Base-by-base conservation (phyloP, 495 filamentous ascomycete genomes). In the Aspergillus haitiensis region DNA sequence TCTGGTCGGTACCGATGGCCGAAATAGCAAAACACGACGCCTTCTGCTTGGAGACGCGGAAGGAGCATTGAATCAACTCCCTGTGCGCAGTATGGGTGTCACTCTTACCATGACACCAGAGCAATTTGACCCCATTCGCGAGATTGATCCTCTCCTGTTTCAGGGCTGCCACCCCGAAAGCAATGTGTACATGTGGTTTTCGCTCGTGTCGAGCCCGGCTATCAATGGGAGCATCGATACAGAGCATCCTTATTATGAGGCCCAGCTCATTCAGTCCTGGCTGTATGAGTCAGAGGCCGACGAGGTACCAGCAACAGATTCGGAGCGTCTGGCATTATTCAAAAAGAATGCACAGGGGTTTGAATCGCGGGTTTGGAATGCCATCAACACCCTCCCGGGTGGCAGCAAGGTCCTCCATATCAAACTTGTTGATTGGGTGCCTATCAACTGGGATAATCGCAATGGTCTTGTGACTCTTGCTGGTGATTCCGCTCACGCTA, bases 401-500 rank as follows among this genome's bases (percentile, higher is more conserved):
- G 16, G 9, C 5, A 47, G 16, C 44, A 16, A 18, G n/a, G n/a
- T 47, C 6, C 15, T 47, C 9, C 44, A 10, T 7, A 16, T 47
- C 11, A 21, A 21, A 16, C n/a, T 47, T 9, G 44, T 16, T 1
- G 18, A 54, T 40, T 39, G 33, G 33, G 18, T 54, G 33, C 33
- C 35, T 15, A 12, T 12, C 18, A 5, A 6, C 15, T 54, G 52
- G 52, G 52, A 54, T 21, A 54, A 54, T 40, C 33, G 6, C 6
- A n/a, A 21, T 3, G 52, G 52, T n/a, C n/a, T 15, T 33, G 52
- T 54, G 34, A 54, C 52, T 15, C 34, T 54, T 11, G 52, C 52
- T n/a, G 52, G 52, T 11, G 52, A 54, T 39, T 33, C 52, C 34
- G 52, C 52, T n/a, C 52, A 54, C 15, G 52, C 52, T 33, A 54